Base-by-base conservation (phyloP, 768 basidiomycete genomes). In the Suillus subalutaceus region DNA sequence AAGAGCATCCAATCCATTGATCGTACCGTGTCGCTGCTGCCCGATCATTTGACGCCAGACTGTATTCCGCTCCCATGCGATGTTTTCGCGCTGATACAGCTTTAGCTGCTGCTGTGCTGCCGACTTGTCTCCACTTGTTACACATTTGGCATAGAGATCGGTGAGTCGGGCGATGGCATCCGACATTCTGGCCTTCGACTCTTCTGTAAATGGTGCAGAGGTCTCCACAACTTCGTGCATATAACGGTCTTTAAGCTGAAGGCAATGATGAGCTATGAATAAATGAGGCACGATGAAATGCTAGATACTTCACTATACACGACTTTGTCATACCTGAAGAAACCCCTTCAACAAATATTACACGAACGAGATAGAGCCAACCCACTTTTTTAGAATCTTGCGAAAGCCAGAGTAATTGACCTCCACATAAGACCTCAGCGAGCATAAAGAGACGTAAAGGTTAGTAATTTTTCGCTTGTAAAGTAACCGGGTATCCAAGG, bases 41-140 rank as follows among this genome's bases (percentile, higher is more conserved):
- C 88, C 90, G 66, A 97, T 92, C 95, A 97, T 96, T 77, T 94
- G 91, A 32, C 94, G 85, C 97, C 97, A 99, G 15, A 99, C 91
- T 1, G 97, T 99, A 73, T 99, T 96, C 40, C 97, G 87, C 73
- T 99, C 97, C 89, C 96, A 97, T 4, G 97, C 96, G 68, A 97
- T 92, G 74, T 94, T 91, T 77, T 98, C 96, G 23, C 94, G 88
- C 65, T 96, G 90, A 75, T 96, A 89, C 18, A 94, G 83, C 68
- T 89, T 88, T 55, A 99, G 86, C 74, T 97, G 93, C 69, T 92
- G 89, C 52, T 87, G 84, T 0, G 96, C 96, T 20, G 85, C 74
- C 2, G 81, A 77, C 26, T 79, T 72, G 76, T 99, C 92, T 10
- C 89, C 91, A 2, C 82, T 83, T 0, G 92, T 89, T 37, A 96